Evolutionary conservation across 805 yeast species (phyloP).

Genomic region (Torulaspora franciscae): DNA sequence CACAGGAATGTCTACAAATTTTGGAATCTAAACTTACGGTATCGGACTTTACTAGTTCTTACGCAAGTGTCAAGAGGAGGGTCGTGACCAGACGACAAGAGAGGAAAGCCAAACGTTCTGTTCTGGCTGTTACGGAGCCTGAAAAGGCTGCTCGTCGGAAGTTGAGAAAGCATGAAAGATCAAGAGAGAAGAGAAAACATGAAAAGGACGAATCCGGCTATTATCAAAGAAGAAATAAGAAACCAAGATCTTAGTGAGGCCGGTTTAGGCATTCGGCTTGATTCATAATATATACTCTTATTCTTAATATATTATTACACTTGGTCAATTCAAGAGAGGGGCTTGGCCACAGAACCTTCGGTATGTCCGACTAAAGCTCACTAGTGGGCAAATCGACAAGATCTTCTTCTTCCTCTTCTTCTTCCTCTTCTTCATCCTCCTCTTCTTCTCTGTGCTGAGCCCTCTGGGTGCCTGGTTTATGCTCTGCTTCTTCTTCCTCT

Average conservation of each 20-base stretch:
- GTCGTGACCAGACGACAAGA: conserved; percentile 65
- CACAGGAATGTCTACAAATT: conserved; percentile 63
- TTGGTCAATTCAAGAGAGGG: too few relatives aligned
- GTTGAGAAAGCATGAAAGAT: conserved; percentile 66
- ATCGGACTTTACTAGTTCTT: conserved; percentile 57
- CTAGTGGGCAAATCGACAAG: conserved; percentile 15
- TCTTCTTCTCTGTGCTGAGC: conserved; percentile 18
- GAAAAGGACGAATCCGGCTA: conserved; percentile 73
- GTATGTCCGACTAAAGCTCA: conserved; percentile 3
- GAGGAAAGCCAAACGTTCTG: conserved; percentile 69
- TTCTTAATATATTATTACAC: neutral
- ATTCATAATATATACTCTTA: conserved; percentile 1
- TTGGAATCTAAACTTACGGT: conserved; percentile 67
- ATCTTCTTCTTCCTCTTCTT: conserved; percentile 14
- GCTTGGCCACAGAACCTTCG: too few relatives aligned
- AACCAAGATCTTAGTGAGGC: conserved; percentile 22
- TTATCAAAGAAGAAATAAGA: conserved; percentile 60
- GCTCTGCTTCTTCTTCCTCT: conserved; percentile 25
- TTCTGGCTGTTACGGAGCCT: conserved; percentile 71
- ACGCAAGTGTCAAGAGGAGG: conserved; percentile 56
- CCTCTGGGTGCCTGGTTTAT: conserved; percentile 20
- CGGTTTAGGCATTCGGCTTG: neutral
- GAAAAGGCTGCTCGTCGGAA: conserved; percentile 76
- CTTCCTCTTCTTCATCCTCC: conserved; percentile 10
- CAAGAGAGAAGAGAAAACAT: conserved; percentile 70